Evolutionary conservation across 345 rosid species (phyloP).

Genomic region (Eucalyptus shirleyi): DNA sequence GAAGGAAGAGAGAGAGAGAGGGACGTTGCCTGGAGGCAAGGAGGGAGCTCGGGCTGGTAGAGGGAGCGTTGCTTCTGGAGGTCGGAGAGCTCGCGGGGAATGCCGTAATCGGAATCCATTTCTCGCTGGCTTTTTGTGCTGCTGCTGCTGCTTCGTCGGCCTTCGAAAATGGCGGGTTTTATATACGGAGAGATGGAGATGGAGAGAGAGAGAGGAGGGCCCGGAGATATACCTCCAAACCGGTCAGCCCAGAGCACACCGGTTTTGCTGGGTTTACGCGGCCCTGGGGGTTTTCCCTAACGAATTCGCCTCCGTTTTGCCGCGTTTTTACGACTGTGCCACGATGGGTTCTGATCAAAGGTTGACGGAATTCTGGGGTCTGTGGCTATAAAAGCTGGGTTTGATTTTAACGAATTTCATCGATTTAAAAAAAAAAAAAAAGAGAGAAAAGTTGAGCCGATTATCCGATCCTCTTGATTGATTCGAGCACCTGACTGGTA

Average conservation of each 20-base stretch:
- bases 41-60: slow-evolving; percentile 82
- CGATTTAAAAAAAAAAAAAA: not conserved
- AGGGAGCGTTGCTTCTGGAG: slow-evolving; percentile 79
- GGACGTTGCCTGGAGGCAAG: slow-evolving; percentile 71
- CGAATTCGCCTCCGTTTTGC: not conserved
- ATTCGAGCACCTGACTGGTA: not conserved
- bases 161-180: not conserved
- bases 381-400: not conserved
- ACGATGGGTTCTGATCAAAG: not conserved
- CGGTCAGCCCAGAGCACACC: not conserved
- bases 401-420: not conserved
- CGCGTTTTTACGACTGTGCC: not conserved
- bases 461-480: not conserved
- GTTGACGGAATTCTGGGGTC: not conserved
- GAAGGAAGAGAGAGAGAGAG: not conserved
- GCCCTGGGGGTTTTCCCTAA: not conserved
- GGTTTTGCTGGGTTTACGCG: not conserved
- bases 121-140: not conserved
- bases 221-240: not conserved
- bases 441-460: not conserved
- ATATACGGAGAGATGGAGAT: not conserved
- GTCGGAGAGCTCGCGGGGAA: slow-evolving; percentile 83
- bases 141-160: not conserved
- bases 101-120: slow-evolving; percentile 97
- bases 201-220: not conserved